These are phyloP conservation scores for Pythium diclinum DNA, from an alignment of 352 stramenopile genomes.

Conservation along the genomic window DNA sequence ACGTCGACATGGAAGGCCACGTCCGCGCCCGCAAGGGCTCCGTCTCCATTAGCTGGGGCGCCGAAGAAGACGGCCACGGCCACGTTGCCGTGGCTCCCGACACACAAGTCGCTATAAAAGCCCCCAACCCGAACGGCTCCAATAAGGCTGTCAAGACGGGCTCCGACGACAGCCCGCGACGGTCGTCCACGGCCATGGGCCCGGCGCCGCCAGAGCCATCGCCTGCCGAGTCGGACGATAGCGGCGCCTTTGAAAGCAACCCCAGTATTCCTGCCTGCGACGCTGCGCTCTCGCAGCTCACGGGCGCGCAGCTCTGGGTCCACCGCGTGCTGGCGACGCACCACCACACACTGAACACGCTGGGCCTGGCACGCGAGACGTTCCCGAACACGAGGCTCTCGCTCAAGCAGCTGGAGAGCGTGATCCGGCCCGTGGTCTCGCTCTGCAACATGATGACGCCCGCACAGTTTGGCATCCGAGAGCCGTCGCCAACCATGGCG, in stretches of 20 bases:
- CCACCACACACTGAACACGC: slow-evolving; percentile 48
- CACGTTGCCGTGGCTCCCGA: not conserved
- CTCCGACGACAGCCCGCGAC: not conserved
- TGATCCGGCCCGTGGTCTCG: slow-evolving; percentile 58
- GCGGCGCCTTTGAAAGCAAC: slow-evolving; percentile 4
- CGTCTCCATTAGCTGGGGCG: slow-evolving; percentile 19
- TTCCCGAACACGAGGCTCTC: slow-evolving; percentile 75
- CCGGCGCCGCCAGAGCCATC: slow-evolving; percentile 16
- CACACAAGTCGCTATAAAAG: not conserved
- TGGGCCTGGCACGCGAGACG: slow-evolving; percentile 43
- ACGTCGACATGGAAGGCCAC: slow-evolving; percentile 48
- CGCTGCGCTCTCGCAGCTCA: slow-evolving; percentile 46
- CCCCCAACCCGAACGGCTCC: not conserved
- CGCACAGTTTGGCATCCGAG: slow-evolving; percentile 70
- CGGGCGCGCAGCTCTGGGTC: slow-evolving; percentile 66
- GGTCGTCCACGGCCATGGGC: slow-evolving; percentile 5
- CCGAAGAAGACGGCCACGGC: slow-evolving; percentile 1
- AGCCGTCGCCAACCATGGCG: slow-evolving; percentile 61
- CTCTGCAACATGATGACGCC: slow-evolving; percentile 54
- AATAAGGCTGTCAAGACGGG: not conserved
- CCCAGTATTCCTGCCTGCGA: slow-evolving; percentile 20
- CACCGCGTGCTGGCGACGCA: slow-evolving; percentile 65
- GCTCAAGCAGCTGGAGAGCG: slow-evolving; percentile 65
- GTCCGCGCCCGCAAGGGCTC: slow-evolving; percentile 31
- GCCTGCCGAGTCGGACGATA: slow-evolving; percentile 1